Base-by-base conservation (phyloP, 2,329 filamentous ascomycete genomes). In the Claviceps pusilla region DNA sequence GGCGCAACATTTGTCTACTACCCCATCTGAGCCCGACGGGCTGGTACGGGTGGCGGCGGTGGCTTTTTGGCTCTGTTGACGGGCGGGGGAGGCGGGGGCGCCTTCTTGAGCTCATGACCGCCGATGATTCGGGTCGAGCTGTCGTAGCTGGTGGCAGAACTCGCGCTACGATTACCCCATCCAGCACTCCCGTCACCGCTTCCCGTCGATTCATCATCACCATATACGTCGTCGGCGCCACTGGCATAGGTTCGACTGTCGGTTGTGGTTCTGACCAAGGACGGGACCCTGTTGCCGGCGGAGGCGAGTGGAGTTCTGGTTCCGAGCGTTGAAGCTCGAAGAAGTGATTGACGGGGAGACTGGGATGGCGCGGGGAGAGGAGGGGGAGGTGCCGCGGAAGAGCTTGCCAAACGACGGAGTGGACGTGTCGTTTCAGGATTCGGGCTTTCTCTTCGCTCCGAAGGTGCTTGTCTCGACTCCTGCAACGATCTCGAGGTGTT, bases 141-240 rank as follows among this genome's bases (percentile, higher is more conserved):
- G 56, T 74, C 76, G 55, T 76, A 73, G 63, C 77, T 80, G 1
- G 77, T 80, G 2, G 77, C 74, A 0, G 78, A 77, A 59, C 77
- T 80, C 55, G 76, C 68, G 60, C 74, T 75, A 54, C 74, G 73
- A 48, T 76, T 73, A 24, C 68, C 70, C 66, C 72, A 76, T 53
- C 76, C 73, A 0, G 75, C 75, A 41, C 76, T 79, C 43, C 72
- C 74, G 57, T 75, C 74, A 57, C 73, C 74, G 58, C 74, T 76
- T 7, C 66, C 66, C 10, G 72, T 73, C 49, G 74, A 76, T 54
- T 76, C 72, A 57, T 79, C 76, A 50, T 73, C 75, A 56, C 66
- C 70, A 57, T 76, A 77, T 3, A 74, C 69, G 55, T 78, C 75
- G 35, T 73, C 69, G 37, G 63, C 60, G 50, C 63, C 58, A 48